Conservation (phyloP, 2,329 filamentous ascomycete species). For the Calonectria hongkongensis region DNA sequence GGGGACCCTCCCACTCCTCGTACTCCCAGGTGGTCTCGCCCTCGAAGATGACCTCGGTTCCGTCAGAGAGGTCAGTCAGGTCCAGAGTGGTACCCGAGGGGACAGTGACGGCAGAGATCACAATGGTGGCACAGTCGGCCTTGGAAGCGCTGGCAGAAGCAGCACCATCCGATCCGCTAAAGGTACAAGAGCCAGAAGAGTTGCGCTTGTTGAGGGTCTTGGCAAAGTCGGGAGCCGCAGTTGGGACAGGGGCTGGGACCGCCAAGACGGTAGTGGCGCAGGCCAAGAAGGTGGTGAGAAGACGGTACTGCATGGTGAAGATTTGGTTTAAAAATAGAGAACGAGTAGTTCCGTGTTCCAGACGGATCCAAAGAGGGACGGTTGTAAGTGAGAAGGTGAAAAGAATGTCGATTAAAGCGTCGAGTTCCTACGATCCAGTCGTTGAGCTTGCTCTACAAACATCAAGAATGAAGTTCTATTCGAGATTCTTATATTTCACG, state of each 20-base stretch:
- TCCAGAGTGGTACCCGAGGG: slow-evolving; percentile 36
- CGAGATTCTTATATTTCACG: slow-evolving; percentile 24
- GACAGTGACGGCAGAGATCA: slow-evolving; percentile 26
- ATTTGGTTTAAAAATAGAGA: slow-evolving; percentile 15
- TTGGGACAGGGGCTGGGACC: slow-evolving; percentile 30
- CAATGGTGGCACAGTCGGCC: slow-evolving; percentile 33
- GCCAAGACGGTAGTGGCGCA: slow-evolving; percentile 32
- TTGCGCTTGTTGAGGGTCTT: slow-evolving; percentile 21
- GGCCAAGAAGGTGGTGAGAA: slow-evolving; percentile 24
- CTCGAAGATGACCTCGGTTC: slow-evolving; percentile 35
- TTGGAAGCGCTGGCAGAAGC: slow-evolving; percentile 36
- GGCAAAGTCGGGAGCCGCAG: slow-evolving; percentile 17
- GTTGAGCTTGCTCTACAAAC: slow-evolving; percentile 16
- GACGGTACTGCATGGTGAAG: slow-evolving; percentile 37
- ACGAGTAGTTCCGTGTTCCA: slow-evolving; percentile 23
- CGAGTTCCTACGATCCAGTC: slow-evolving; percentile 32
- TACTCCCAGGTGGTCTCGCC: slow-evolving; percentile 36
- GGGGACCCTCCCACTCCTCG: slow-evolving; percentile 36
- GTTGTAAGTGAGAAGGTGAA: neutral
- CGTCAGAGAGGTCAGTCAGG: slow-evolving; percentile 32
- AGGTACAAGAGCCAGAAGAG: slow-evolving; percentile 33
- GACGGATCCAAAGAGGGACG: slow-evolving; percentile 32
- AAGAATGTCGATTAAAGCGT: slow-evolving; percentile 16
- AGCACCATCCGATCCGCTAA: slow-evolving; percentile 33
- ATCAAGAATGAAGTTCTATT: neutral